Conservation (phyloP, 441 rosid species). For the Gossypium schwendimanii region DNA sequence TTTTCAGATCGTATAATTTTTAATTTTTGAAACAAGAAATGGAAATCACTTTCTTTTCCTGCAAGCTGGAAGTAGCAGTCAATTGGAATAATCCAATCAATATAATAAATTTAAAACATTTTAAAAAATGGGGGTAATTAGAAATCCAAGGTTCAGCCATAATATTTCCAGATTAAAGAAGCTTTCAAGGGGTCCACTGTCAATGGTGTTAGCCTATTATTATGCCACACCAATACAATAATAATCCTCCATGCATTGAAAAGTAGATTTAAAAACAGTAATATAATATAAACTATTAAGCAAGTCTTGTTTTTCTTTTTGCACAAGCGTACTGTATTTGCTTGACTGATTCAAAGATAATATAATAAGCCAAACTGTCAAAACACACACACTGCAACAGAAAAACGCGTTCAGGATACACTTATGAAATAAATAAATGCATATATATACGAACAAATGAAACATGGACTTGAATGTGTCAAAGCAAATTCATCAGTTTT, state of each 20-base stretch:
- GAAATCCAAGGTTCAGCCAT: not conserved
- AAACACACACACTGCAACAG: not conserved
- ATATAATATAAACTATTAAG: too few species aligned
- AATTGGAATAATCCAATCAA: not conserved
- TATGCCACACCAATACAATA: not conserved
- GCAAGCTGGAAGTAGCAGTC: not conserved
- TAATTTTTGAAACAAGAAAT: not conserved
- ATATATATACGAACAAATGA: not conserved
- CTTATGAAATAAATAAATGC: not conserved
- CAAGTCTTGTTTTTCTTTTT: not conserved
- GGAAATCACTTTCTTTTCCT: not conserved
- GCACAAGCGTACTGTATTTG: not conserved
- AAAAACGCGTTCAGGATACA: not conserved
- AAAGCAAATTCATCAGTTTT: not conserved
- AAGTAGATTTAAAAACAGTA: not conserved
- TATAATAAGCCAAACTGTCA: not conserved
- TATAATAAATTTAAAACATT: not conserved
- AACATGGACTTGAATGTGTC: not conserved
- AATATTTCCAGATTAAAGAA: not conserved
- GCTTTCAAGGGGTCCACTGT: not conserved
- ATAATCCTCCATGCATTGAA: not conserved
- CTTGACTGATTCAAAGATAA: slow-evolving; percentile 14
- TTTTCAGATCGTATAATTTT: not conserved
- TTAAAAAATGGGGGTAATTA: not conserved
- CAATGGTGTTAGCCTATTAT: not conserved